A percentile compares a stretch with the other conserved stretches of the same genome.
phyloP scores from a whole-genome alignment of 2,329 filamentous ascomycete species.

The Cordyceps farinosa region DNA sequence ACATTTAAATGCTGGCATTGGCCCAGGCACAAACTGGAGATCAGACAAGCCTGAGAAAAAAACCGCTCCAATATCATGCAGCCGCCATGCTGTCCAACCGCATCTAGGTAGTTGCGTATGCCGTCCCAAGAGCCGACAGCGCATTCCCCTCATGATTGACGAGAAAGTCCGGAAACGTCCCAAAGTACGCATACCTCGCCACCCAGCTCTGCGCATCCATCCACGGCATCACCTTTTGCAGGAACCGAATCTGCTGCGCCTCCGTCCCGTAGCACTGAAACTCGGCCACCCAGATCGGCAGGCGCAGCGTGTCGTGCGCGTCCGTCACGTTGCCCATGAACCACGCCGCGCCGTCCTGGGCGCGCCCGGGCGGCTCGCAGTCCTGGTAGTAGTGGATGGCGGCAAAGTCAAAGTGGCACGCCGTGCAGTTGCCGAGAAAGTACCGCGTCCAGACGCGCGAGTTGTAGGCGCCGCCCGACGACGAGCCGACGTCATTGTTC shows the following conservation, averaged over 20 bases:
- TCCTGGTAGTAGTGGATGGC: slow-evolving; percentile 10
- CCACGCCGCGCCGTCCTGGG: background rate
- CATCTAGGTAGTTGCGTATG: background rate
- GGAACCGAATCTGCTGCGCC: background rate
- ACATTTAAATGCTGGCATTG: too few relatives aligned
- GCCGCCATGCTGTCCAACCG: background rate
- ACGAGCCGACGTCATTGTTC: background rate
- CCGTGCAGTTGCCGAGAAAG: slow-evolving; percentile 3
- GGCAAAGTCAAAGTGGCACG: slow-evolving; percentile 2
- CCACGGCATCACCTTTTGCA: background rate
- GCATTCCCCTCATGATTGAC: background rate
- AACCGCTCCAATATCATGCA: background rate
- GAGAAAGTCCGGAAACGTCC: background rate
- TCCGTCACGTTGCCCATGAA: slow-evolving; percentile 6
- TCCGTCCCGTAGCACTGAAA: slow-evolving; percentile 6
- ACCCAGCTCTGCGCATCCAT: background rate
- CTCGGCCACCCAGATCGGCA: background rate
- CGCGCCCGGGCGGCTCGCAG: background rate
- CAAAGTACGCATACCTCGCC: slow-evolving; percentile 4
- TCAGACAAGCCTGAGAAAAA: background rate
- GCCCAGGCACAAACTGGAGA: too few relatives aligned
- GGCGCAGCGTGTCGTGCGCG: background rate
- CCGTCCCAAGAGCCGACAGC: background rate
- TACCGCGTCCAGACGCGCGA: slow-evolving; percentile 1
- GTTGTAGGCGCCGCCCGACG: background rate